Percentiles rank a stretch among this genome's conserved stretches.
Evolutionary conservation across 768 basidiomycete species (phyloP).

Genomic region (Mycena maculata): DNA sequence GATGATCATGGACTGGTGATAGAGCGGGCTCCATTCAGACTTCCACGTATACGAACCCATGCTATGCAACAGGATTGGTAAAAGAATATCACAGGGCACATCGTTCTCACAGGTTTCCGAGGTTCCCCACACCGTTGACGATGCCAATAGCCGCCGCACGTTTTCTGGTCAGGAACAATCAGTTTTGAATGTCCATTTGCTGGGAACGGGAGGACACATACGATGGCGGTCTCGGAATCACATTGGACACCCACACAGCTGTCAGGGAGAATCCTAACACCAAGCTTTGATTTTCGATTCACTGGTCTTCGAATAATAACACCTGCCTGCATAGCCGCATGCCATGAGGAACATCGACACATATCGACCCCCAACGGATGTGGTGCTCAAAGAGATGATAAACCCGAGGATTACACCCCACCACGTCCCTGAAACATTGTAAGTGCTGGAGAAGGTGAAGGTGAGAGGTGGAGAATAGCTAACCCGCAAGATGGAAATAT

Average conservation of each 20-base stretch:
- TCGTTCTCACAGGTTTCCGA: slow-evolving; percentile 65
- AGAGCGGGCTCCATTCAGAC: slow-evolving; percentile 68
- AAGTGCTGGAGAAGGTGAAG: too few species aligned
- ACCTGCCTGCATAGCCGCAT: slow-evolving; percentile 57
- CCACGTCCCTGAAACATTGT: too few species aligned
- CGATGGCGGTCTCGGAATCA: slow-evolving; percentile 69
- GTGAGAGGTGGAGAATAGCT: too few species aligned
- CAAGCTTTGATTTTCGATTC: background rate
- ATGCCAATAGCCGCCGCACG: slow-evolving; percentile 70
- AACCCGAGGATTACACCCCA: slow-evolving; percentile 72
- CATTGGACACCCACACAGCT: slow-evolving; percentile 72
- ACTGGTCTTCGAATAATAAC: slow-evolving; percentile 31
- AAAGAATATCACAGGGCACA: too few species aligned
- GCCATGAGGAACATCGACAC: slow-evolving; percentile 75
- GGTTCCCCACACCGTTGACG: slow-evolving; percentile 67
- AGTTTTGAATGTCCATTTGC: background rate
- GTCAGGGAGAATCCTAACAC: slow-evolving; percentile 56
- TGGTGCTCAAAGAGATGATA: slow-evolving; percentile 68
- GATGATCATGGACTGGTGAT: slow-evolving; percentile 73
- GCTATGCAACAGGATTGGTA: slow-evolving; percentile 48
- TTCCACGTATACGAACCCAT: slow-evolving; percentile 75
- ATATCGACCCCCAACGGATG: slow-evolving; percentile 64
- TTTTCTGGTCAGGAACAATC: slow-evolving; percentile 45
- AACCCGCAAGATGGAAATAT: slow-evolving; percentile 67
- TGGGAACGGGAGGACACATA: slow-evolving; percentile 38